These are phyloP conservation scores for Suillus tomentosus DNA, from an alignment of 768 basidiomycete species.

Conservation along the genomic window DNA sequence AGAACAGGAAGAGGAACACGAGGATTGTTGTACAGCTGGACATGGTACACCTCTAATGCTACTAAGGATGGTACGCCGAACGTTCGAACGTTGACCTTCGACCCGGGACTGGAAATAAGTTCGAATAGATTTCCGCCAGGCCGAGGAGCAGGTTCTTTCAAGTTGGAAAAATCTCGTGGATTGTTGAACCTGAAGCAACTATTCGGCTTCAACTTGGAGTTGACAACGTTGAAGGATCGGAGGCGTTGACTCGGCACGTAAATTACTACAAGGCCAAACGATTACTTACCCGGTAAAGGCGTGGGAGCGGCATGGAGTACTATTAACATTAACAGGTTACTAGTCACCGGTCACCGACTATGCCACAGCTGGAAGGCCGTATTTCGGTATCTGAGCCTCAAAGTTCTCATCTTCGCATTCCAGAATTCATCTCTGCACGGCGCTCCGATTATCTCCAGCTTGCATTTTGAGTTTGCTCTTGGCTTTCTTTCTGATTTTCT, in stretches of 20 bases:
- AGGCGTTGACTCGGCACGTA: neutral
- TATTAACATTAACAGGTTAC: no score
- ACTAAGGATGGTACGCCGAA: neutral
- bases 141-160: neutral
- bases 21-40: neutral
- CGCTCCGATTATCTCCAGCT: neutral
- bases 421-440: neutral
- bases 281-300: neutral
- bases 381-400: neutral
- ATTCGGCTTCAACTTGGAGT: no score
- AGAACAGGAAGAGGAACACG: neutral
- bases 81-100: neutral
- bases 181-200: neutral
- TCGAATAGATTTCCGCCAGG: neutral
- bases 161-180: neutral
- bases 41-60: neutral
- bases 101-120: neutral
- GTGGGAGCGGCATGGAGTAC: neutral
- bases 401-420: neutral
- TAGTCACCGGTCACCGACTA: neutral
- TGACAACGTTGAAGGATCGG: neutral
- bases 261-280: neutral
- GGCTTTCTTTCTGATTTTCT: constrained; percentile 6
- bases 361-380: neutral
- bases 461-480: constrained; percentile 5